These are phyloP conservation scores for Maudiozyma bulderi DNA, from an alignment of 805 yeast species.

Conservation along the genomic window DNA sequence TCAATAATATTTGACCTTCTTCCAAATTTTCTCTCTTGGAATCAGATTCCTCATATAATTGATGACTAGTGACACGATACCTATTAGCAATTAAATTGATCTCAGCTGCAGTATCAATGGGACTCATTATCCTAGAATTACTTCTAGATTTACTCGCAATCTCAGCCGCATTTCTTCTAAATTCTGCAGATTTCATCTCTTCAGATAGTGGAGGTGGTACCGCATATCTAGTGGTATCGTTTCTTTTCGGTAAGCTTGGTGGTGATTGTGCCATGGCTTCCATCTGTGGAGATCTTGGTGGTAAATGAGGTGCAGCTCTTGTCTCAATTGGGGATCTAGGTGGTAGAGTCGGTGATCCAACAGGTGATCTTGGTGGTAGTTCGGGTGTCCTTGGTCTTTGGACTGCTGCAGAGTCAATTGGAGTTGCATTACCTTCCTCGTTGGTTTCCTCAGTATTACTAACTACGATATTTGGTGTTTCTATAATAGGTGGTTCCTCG, in stretches of 20 bases:
- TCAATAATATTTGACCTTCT: slow-evolving; percentile 38
- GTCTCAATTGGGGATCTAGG: background rate
- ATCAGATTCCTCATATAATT: slow-evolving; percentile 40
- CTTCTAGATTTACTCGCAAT: slow-evolving; percentile 3
- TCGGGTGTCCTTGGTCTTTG: slow-evolving; percentile 18
- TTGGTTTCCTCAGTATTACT: background rate
- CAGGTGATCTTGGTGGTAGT: slow-evolving; percentile 29
- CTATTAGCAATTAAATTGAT: slow-evolving; percentile 55
- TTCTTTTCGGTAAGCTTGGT: background rate
- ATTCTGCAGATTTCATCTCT: slow-evolving; percentile 22
- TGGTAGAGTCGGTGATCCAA: background rate
- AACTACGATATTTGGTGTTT: background rate
- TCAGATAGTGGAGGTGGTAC: slow-evolving; percentile 27
- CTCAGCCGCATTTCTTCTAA: slow-evolving; percentile 17
- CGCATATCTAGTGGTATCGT: slow-evolving; percentile 1
- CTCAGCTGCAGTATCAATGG: slow-evolving; percentile 29
- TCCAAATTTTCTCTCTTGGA: slow-evolving; percentile 43
- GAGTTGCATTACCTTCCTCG: background rate
- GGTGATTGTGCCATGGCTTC: background rate
- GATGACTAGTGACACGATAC: slow-evolving; percentile 45
- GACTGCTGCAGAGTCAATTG: background rate
- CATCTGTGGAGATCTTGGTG: slow-evolving; percentile 2
- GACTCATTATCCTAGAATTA: slow-evolving; percentile 9
- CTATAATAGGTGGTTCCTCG: background rate
- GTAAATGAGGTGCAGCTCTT: background rate